Conservation (phyloP, 148 eudicot genomes). For the Suaeda aralocaspica region DNA sequence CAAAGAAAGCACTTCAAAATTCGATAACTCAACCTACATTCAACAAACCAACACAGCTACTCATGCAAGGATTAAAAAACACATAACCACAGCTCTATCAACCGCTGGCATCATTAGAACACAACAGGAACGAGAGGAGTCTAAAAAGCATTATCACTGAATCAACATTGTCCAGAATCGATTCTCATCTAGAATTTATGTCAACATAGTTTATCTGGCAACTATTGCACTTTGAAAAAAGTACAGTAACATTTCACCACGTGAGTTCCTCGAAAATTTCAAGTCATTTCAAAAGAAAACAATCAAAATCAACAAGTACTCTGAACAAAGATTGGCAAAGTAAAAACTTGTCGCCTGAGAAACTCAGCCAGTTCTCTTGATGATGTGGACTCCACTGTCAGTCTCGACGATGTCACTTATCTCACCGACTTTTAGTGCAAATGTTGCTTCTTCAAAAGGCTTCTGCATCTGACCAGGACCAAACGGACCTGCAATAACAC, state of each 20-base stretch:
- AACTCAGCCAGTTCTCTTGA: conserved; percentile 64
- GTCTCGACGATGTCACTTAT: conserved; percentile 89
- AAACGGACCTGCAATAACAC: conserved; percentile 55
- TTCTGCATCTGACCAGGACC: conserved; percentile 92
- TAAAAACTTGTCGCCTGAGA: not conserved
- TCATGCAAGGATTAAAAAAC: too few relatives aligned
- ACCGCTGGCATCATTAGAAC: too few relatives aligned
- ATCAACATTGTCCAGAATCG: not conserved
- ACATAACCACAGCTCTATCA: too few relatives aligned
- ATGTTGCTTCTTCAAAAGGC: conserved; percentile 95
- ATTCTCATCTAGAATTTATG: not conserved
- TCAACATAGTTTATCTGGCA: conserved; percentile 1
- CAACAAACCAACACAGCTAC: too few relatives aligned
- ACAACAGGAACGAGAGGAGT: too few relatives aligned
- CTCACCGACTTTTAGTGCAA: conserved; percentile 74
- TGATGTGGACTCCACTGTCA: conserved; percentile 93
- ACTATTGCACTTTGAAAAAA: conserved; percentile 5
- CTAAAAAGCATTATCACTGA: not conserved
- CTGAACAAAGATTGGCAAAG: not conserved
- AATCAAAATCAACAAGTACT: conserved; percentile 13
- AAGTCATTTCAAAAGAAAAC: conserved; percentile 9
- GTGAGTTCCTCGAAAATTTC: not conserved
- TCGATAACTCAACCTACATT: too few relatives aligned
- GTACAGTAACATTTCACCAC: conserved; percentile 4
- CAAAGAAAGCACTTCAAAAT: too few relatives aligned